These are phyloP conservation scores for Phytophthora kernoviae DNA, from an alignment of 352 stramenopile species.

Conservation along the genomic window DNA sequence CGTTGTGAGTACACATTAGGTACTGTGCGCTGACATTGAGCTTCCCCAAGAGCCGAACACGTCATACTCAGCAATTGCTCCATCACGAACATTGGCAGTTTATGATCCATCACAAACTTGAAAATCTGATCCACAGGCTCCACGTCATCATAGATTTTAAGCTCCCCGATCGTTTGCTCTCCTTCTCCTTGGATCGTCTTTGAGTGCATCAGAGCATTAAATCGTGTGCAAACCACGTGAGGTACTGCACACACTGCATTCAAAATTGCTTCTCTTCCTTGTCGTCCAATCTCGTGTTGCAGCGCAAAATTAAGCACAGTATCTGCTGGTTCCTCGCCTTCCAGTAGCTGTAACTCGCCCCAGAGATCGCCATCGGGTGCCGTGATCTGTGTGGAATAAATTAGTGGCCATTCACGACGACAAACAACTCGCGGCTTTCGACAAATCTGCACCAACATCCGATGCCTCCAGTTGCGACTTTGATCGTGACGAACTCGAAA, in stretches of 20 bases:
- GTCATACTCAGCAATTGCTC: constrained; percentile 47
- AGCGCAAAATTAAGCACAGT: constrained; percentile 48
- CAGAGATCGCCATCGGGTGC: constrained; percentile 29
- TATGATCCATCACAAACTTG: constrained; percentile 63
- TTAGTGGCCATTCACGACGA: constrained; percentile 36
- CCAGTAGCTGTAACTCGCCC: constrained; percentile 53
- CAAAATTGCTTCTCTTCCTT: constrained; percentile 36
- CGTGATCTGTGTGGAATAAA: constrained; percentile 50
- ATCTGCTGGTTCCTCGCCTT: constrained; percentile 58
- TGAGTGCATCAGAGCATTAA: constrained; percentile 46
- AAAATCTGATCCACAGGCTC: constrained; percentile 78
- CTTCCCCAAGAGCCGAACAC: constrained; percentile 31
- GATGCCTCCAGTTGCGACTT: constrained; percentile 35
- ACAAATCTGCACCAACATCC: constrained; percentile 52
- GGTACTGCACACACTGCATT: constrained; percentile 47
- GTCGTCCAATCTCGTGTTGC: constrained; percentile 33
- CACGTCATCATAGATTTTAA: constrained; percentile 70
- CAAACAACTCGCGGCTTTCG: constrained; percentile 39
- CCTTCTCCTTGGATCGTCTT: constrained; percentile 45
- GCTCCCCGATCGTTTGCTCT: constrained; percentile 36
- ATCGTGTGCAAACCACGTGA: constrained; percentile 43
- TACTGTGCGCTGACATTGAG: constrained; percentile 42
- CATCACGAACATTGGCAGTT: constrained; percentile 34
- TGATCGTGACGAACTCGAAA: constrained; percentile 50
- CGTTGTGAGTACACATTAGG: constrained; percentile 60